Evolutionary conservation across 345 rosid species (phyloP), one percentile per base, ranked within the genome.

Genomic region (Capsella bursapastoris): DNA sequence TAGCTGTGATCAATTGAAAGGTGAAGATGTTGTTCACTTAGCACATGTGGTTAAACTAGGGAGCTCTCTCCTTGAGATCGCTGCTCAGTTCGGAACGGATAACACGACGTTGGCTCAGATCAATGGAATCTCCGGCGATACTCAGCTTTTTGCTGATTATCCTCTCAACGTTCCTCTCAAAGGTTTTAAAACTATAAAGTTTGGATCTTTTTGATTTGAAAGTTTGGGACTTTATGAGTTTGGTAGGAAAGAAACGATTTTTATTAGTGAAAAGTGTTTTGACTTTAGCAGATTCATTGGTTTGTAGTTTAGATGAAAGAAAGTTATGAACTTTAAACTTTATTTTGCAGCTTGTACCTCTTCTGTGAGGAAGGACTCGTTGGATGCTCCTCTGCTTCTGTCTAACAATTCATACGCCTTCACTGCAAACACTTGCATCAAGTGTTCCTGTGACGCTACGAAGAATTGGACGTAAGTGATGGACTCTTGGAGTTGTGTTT

Each of bases 381-480:
- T 44, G 16, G 96, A 92, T 70, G 81, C 50, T 55, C 57, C 82
- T 1, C 51, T 88, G 60, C 91, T 83, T 62, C 71, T 84, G 28
- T 32, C 90, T 34, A 88, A 86, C 53, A 81, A 79, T 41, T 79
- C 92, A 7, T 88, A 87, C 49, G 41, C 38, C 45, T 32, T 87
- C 71, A 90, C 96, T 18, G 94, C 97, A 18, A 80, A 82, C 64
- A 71, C 70, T 8, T 90, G 97, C 75, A 86, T 92, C 68, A 83
- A 55, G 70, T 90, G 97, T 86, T 57, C 74, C 2, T 90, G 96
- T 66, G 72, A 68, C 35, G 68, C 96, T 18, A 68, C 91, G 0
- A 85, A 71, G 29, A 88, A 88, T 79, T 83, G 84, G 92, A 90
- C 71, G 96, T 90, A 70, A 84, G 92, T 83, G 28, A 47, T 6